Conservation (phyloP, 495 filamentous ascomycete species). For the Neurospora sp. region DNA sequence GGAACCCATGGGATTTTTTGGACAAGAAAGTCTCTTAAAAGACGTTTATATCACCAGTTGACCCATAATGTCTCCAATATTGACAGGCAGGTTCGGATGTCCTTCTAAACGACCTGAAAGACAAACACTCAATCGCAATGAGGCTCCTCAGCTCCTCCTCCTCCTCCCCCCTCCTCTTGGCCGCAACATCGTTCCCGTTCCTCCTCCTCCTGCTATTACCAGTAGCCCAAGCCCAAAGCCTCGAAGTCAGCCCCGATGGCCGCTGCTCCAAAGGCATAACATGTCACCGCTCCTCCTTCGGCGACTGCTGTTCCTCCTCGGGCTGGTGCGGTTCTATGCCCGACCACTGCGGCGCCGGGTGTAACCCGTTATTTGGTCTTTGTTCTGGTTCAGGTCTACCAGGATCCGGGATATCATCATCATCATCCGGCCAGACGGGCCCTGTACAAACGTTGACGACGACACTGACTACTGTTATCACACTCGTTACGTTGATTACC, state of each 20-base stretch:
- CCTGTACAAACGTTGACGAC: neutral
- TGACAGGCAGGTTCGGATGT: neutral
- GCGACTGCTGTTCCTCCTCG: constrained; percentile 32
- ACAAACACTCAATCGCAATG: neutral
- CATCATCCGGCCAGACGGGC: neutral
- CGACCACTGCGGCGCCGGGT: constrained; percentile 41
- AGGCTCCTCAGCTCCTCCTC: neutral
- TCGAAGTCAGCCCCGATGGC: constrained; percentile 26
- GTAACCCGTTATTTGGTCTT: constrained; percentile 16
- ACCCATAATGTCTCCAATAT: neutral
- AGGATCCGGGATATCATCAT: neutral
- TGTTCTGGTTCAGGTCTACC: neutral
- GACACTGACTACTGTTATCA: neutral
- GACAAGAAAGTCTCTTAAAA: neutral
- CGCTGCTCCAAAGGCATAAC: constrained; percentile 42
- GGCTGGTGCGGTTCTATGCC: constrained; percentile 41
- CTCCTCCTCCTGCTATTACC: neutral
- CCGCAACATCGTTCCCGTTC: neutral
- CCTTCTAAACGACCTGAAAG: no score
- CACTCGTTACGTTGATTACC: neutral
- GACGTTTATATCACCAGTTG: neutral
- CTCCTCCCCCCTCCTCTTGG: neutral
- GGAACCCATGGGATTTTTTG: neutral
- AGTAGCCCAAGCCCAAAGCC: neutral
- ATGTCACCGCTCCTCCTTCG: constrained; percentile 36